A percentile compares a stretch with the other conserved stretches of the same genome.
These are phyloP conservation scores for Yamadazyma laniorum DNA, from an alignment of 805 yeast species.

Conservation along the genomic window DNA sequence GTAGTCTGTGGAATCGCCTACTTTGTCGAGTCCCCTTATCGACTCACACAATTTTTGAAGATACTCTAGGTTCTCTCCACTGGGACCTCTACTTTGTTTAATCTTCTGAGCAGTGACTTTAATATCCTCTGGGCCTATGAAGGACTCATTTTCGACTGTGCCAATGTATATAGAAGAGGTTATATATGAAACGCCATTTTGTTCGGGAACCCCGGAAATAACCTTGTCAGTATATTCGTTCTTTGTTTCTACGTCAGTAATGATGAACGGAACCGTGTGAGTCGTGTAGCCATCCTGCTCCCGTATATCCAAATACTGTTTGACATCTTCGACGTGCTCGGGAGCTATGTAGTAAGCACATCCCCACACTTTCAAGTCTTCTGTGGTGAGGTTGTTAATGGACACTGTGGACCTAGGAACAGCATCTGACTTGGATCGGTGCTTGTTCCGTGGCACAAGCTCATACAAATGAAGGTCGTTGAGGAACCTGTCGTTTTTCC, in stretches of 20 bases:
- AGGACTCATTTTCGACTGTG: constrained; percentile 74
- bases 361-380: constrained; percentile 65
- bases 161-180: constrained; percentile 78
- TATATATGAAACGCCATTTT: constrained; percentile 42
- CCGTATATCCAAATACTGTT: constrained; percentile 69
- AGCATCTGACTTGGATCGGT: constrained; percentile 7
- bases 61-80: constrained; percentile 79
- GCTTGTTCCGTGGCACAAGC: constrained; percentile 11
- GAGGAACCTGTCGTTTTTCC: constrained; percentile 38
- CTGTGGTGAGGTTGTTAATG: constrained; percentile 27
- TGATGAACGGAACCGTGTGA: constrained; percentile 62
- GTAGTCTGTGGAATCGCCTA: constrained; percentile 22
- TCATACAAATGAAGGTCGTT: constrained; percentile 42
- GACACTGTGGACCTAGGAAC: constrained; percentile 4
- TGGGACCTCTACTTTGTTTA: constrained; percentile 61
- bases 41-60: constrained; percentile 53
- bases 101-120: constrained; percentile 61
- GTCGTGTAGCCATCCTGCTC: constrained; percentile 88
- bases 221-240: constrained; percentile 7
- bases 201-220: constrained; percentile 9
- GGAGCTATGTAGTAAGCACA: constrained; percentile 81
- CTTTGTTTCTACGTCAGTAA: constrained; percentile 29
- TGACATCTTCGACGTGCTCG: constrained; percentile 57
- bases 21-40: constrained; percentile 24
- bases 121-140: constrained; percentile 76